These are phyloP conservation scores for Glycine latifolia DNA, from an alignment of 306 rosid genomes.

Conservation along the genomic window DNA sequence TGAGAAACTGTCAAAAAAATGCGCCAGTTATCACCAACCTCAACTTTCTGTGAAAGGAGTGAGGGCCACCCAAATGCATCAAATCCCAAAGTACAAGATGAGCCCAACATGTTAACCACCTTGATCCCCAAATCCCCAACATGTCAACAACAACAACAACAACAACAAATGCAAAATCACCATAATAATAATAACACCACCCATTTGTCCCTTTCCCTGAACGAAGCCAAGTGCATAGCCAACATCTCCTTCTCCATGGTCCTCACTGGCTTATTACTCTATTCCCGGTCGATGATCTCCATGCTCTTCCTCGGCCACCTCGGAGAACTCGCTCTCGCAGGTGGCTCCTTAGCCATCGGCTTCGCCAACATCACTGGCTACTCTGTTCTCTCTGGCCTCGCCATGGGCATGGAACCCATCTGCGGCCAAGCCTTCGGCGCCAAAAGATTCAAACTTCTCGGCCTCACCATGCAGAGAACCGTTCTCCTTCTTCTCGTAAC, in stretches of 20 bases:
- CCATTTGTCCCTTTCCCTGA: slow-evolving; percentile 3
- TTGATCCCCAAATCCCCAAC: slow-evolving; percentile 37
- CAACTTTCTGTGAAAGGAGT: slow-evolving; percentile 11
- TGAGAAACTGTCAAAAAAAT: slow-evolving; percentile 12
- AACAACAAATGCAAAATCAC: neutral
- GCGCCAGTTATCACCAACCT: slow-evolving; percentile 33
- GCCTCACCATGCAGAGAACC: slow-evolving; percentile 48
- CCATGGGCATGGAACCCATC: slow-evolving; percentile 60
- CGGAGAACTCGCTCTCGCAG: slow-evolving; percentile 48
- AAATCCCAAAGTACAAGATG: neutral
- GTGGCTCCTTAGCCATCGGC: slow-evolving; percentile 53
- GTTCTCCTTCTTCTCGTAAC: slow-evolving; percentile 43
- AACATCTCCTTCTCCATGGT: slow-evolving; percentile 46
- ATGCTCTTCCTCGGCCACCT: slow-evolving; percentile 55
- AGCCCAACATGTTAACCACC: slow-evolving; percentile 26
- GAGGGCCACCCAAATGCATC: slow-evolving; percentile 12
- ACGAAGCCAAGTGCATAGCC: slow-evolving; percentile 45
- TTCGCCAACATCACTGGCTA: slow-evolving; percentile 54
- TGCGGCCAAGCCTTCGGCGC: slow-evolving; percentile 57
- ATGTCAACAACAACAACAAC: neutral
- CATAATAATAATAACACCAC: neutral
- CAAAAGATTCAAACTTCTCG: slow-evolving; percentile 44
- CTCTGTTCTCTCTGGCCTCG: slow-evolving; percentile 57
- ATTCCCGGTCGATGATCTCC: slow-evolving; percentile 55
- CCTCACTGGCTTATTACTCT: slow-evolving; percentile 40